These are phyloP conservation scores for Monosporozyma solicola DNA, from an alignment of 805 yeast species.

Conservation along the genomic window DNA sequence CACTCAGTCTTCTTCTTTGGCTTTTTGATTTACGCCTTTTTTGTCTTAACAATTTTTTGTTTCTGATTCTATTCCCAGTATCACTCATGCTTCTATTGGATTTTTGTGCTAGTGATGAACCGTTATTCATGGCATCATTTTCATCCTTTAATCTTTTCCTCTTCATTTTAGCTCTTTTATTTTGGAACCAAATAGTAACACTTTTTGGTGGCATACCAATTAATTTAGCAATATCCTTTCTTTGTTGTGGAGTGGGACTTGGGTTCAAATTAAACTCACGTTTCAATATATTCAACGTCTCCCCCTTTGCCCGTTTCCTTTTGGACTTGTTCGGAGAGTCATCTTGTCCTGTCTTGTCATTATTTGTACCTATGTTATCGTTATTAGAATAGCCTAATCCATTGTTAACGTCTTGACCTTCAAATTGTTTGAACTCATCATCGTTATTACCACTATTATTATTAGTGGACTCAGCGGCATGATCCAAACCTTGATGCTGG, in stretches of 20 bases:
- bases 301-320: slow-evolving; percentile 72
- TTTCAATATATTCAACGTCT: slow-evolving; percentile 58
- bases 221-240: slow-evolving; percentile 58
- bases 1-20: neutral
- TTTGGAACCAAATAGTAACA: slow-evolving; percentile 90
- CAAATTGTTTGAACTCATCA: neutral
- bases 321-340: slow-evolving; percentile 21
- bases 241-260: slow-evolving; percentile 63
- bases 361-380: neutral
- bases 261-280: slow-evolving; percentile 63
- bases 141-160: slow-evolving; percentile 27
- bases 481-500: neutral
- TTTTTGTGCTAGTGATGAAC: neutral
- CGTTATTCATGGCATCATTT: neutral
- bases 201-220: slow-evolving; percentile 83
- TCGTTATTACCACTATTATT: neutral
- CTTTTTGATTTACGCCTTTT: slow-evolving; percentile 2
- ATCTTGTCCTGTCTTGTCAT: neutral
- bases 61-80: slow-evolving; percentile 1
- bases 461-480: neutral
- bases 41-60: neutral
- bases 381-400: neutral
- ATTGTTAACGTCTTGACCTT: neutral
- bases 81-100: neutral
- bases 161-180: slow-evolving; percentile 69